Evolutionary conservation across 148 eudicot species (phyloP), one percentile per base, ranked within the genome.

Genomic region (Rhododendron molle): DNA sequence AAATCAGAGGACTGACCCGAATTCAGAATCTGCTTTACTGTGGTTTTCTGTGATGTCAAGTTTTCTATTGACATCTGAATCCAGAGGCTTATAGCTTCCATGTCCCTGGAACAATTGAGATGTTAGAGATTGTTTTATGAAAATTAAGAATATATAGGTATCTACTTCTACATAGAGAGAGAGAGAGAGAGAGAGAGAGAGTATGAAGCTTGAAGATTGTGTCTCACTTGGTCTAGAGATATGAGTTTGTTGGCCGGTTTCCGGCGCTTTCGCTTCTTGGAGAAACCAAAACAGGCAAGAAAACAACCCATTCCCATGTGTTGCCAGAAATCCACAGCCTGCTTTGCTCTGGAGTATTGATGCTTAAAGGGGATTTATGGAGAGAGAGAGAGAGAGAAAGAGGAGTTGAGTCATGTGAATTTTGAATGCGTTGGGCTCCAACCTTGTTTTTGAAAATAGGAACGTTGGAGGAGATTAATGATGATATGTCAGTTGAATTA

Each of bases 11-110:
- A 67, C 88, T 83, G 47, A 91, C 96, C 89, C 87, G 85, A 73
- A 62, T 38, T 85, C 83, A 18, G 89, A 86, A 71, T 85, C 77
- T 9, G 89, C 84, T 46, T 43, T 50, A 20, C 65, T 52, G 56
- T 76, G 79, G 9, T 84, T 82, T 32, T 38, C 76, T 56, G 71
- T 65, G 18, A 28, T 81, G 50, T 81, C 60, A 76, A 76, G 77
- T 50, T 87, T 30, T 80, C 18, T 50, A 2, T 79, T 4, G 79
- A 81, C 85, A 50, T 88, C 80, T 52, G 93, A 88, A 36, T 92
- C 90, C 30, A 86, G 86, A 62, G 88, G 89, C 72, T 90, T 88
- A 84, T 95, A 93, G 81, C 91, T 92, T 87, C 88, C 90, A 88
- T 83, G 86, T 62, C 86, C 85, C 98, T 95, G 93, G 85, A 50